Conservation (phyloP, 1,139 yeast genomes). For the Meyerozyma guilliermondii region DNA sequence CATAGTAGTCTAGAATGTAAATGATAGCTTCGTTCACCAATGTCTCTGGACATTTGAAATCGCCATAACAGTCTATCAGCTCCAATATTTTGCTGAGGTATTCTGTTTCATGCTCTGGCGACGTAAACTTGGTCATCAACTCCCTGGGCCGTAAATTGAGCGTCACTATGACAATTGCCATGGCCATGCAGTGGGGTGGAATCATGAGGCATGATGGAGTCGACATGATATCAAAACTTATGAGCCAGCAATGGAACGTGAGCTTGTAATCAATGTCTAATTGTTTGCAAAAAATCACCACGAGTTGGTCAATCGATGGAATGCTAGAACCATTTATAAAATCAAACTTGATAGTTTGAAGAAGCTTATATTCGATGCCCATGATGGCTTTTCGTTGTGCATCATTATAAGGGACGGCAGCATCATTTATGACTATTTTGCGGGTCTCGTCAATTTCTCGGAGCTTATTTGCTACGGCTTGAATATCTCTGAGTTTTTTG, state of each 20-base stretch:
- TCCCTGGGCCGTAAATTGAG: constrained; percentile 38
- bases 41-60: constrained; percentile 44
- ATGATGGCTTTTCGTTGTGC: constrained; percentile 50
- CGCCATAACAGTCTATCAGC: constrained; percentile 31
- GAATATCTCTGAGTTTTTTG: constrained; percentile 65
- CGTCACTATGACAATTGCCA: constrained; percentile 51
- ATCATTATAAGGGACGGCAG: constrained; percentile 28
- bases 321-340: constrained; percentile 53
- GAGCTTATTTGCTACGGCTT: constrained; percentile 38
- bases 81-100: constrained; percentile 23
- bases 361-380: constrained; percentile 61
- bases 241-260: constrained; percentile 65
- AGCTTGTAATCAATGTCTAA: constrained; percentile 41
- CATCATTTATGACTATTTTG: constrained; percentile 5
- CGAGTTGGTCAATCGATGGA: constrained; percentile 56
- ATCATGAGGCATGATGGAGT: constrained; percentile 66
- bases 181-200: constrained; percentile 79
- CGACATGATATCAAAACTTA: constrained; percentile 68
- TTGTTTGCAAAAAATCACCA: constrained; percentile 62
- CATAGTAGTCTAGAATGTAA: constrained; percentile 58
- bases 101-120: constrained; percentile 11
- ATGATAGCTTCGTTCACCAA: constrained; percentile 58
- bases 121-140: constrained; percentile 18
- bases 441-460: constrained; percentile 24
- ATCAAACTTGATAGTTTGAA: constrained; percentile 73